Evolutionary conservation across 1,284 basidiomycete species (phyloP), one percentile per base, ranked within the genome.

Genomic region (Bondarzewia mesenterica): DNA sequence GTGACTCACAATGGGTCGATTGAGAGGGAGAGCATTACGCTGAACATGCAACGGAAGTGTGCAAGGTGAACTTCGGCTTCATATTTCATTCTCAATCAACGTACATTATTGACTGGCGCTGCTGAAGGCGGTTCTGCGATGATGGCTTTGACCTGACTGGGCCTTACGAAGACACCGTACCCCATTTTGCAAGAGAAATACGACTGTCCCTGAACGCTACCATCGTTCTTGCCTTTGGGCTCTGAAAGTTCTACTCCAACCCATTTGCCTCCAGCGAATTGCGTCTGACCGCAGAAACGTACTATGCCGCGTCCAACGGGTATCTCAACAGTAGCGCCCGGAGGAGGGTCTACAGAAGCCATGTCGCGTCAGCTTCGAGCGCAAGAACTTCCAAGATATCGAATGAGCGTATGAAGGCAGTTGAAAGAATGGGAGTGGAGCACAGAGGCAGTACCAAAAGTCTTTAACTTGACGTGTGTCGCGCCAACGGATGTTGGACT

Each of bases 181-280:
- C 74, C 73, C 46, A 77, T 72, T 57, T 78, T 75, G 68, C 92
- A 95, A 15, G 73, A 75, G 65, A 99, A 99, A 71, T 99, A 99
- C 7, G 69, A 59, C 50, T 85, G 73, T 23, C 89, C 93, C 43
- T 86, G 75, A 1, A 99, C 89, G 1, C 82, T 78, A 2, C 96
- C 96, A 60, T 99, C 89, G 70, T 99, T 99, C 82, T 98, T 98
- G 36, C 96, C 96, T 40, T 82, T 85, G 4, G 77, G 64, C 55
- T 88, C 83, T 44, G 73, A 80, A 48, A 99, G 79, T 63, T 94
- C 92, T 50, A 99, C 82, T 14, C 96, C 96, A 51, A 97, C 78
- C 96, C 96, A 99, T 69, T 88, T 87, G 0, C 96, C 96, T 2
- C 81, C 64, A 14, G 91, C 81, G 63, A 99, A 99, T 3, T 78